These are phyloP conservation scores for Neopestalotiopsis sp. DNA, from an alignment of 2,329 filamentous ascomycete species.

Conservation along the genomic window DNA sequence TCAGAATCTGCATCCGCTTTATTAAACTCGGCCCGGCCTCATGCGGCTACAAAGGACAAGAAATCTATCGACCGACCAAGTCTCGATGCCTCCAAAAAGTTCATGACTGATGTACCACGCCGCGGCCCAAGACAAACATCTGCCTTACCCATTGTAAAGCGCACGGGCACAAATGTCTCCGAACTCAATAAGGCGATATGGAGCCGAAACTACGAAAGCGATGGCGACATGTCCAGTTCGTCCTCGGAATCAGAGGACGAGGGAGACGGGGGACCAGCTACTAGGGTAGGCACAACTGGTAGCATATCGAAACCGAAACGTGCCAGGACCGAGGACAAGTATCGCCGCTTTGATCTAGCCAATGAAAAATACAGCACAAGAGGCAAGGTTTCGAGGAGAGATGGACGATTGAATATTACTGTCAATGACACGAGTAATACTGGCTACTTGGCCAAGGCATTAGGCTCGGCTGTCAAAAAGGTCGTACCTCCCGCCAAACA, in stretches of 20 bases:
- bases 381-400: slow-evolving; percentile 68
- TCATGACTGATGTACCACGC: slow-evolving; percentile 27
- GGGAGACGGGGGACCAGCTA: slow-evolving; percentile 19
- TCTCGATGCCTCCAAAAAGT: slow-evolving; percentile 23
- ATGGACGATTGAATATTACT: slow-evolving; percentile 75
- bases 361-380: slow-evolving; percentile 70
- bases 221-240: slow-evolving; percentile 26
- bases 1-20: slow-evolving; percentile 22
- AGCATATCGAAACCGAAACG: slow-evolving; percentile 21
- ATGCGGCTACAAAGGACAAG: not conserved
- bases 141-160: slow-evolving; percentile 25
- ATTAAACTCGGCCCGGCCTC: not conserved
- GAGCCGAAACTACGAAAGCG: slow-evolving; percentile 13
- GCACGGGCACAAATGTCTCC: slow-evolving; percentile 30
- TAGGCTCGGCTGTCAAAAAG: slow-evolving; percentile 68
- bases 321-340: slow-evolving; percentile 38
- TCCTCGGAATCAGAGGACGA: slow-evolving; percentile 29
- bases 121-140: slow-evolving; percentile 20
- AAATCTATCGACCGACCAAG: slow-evolving; percentile 22
- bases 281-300: slow-evolving; percentile 18
- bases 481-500: slow-evolving; percentile 48
- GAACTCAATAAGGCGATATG: slow-evolving; percentile 24
- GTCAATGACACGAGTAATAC: slow-evolving; percentile 73
- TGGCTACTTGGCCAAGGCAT: slow-evolving; percentile 75
- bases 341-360: slow-evolving; percentile 62